These are phyloP conservation scores for Paramecium sexaurelia DNA, from an alignment of 73 alveolate genomes.

Conservation along the genomic window DNA sequence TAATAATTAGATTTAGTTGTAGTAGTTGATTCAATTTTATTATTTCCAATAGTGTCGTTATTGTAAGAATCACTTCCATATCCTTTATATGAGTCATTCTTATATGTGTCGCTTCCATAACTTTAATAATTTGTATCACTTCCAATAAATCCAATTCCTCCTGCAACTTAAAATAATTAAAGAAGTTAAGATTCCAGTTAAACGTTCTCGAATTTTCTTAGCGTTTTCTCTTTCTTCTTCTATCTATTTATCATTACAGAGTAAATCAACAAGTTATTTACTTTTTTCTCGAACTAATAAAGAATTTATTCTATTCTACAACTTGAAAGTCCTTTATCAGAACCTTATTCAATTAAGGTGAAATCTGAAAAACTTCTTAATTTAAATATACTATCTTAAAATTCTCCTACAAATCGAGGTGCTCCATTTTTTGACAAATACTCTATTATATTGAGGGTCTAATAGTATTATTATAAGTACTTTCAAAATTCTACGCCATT, in stretches of 20 bases:
- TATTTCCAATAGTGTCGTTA: background rate
- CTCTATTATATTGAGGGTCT: slow-evolving; percentile 32
- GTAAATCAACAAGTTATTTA: slow-evolving; percentile 13
- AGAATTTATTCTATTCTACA: background rate
- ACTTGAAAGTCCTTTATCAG: slow-evolving; percentile 52
- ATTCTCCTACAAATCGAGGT: slow-evolving; percentile 23
- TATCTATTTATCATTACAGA: background rate
- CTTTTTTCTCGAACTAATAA: slow-evolving; percentile 21
- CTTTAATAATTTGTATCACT: slow-evolving; percentile 18
- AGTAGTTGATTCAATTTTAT: background rate
- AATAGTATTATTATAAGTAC: background rate
- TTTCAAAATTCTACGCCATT: slow-evolving; percentile 43
- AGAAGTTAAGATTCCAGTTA: background rate
- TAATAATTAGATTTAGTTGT: background rate
- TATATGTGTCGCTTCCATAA: background rate
- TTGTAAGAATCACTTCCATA: background rate
- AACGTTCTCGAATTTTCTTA: slow-evolving; percentile 28
- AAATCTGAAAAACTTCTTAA: slow-evolving; percentile 49
- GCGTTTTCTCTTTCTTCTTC: slow-evolving; percentile 56
- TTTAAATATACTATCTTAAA: slow-evolving; percentile 12
- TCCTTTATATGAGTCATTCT: background rate
- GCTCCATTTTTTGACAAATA: slow-evolving; percentile 51
- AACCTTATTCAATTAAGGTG: background rate
- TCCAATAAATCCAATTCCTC: slow-evolving; percentile 2
- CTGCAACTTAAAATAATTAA: slow-evolving; percentile 3